Evolutionary conservation across 345 rosid species (phyloP), one percentile per base, ranked within the genome.

Genomic region (Cochlearia excelsa): DNA sequence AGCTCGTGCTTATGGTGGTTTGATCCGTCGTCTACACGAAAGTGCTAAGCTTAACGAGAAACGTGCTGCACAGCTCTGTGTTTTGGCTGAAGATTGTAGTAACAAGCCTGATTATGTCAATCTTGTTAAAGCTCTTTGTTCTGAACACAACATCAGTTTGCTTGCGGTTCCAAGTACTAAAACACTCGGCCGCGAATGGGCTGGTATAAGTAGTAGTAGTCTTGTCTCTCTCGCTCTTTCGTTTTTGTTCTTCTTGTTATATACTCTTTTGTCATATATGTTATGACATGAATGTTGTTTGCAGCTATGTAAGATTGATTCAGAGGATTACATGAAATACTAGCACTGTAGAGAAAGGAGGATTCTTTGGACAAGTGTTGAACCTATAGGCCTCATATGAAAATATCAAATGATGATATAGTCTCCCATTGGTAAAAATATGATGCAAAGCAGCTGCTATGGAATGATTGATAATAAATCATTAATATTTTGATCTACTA

Each of bases 181-280:
- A 68, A 75, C 87, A 26, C 92, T 86, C 1, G 95, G 95, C 23
- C 23, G 23, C n/a, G 97, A 89, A 74, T 89, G 97, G 97, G 92
- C 88, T 65, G 97, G 95, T 44, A 92, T 89, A 78, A 81, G 91
- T 84, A 2, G 4, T 38, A 16, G 23, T 16, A 16, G 23, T 16
- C 23, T 16, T 16, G 16, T 34, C n/a, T 30, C 2, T 2, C 30
- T 7, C 6, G 5, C 51, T 31, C 8, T 5, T 6, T 8, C 8
- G 28, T 3, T 3, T 39, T 27, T 4, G 26, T 11, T 59, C 3
- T 26, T 58, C 28, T 47, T 1, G 6, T 55, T 39, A 0, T 9
- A 34, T n/a, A 35, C 33, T 27, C 11, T 26, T 62, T 16, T 16
- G 23, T 16, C 23, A 16, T 16, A 16, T 16, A 16, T 16, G 23